phyloP scores from a whole-genome alignment of 2,329 filamentous ascomycete species.

The Neofusicoccum ribis region DNA sequence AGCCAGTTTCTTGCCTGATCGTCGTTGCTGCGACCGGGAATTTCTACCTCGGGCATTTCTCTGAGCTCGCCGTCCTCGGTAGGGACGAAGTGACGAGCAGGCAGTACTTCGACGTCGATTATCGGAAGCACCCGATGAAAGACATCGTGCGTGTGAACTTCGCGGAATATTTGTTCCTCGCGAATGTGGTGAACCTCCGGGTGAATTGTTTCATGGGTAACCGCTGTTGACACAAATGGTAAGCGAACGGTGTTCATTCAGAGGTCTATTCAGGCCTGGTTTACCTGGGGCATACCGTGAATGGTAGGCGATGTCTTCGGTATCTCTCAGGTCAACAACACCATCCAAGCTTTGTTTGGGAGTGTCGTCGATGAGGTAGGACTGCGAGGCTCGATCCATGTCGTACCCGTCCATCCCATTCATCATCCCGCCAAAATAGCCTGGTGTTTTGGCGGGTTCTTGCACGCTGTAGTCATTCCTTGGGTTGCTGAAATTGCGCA shows the following conservation, averaged over 20 bases:
- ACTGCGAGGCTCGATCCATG: background rate
- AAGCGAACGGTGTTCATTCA: slow-evolving; percentile 28
- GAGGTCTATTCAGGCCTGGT: background rate
- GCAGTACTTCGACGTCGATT: slow-evolving; percentile 54
- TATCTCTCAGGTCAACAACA: slow-evolving; percentile 39
- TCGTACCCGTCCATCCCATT: background rate
- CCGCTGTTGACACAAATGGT: slow-evolving; percentile 38
- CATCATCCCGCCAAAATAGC: background rate
- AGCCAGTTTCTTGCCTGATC: slow-evolving; percentile 27
- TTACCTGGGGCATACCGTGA: slow-evolving; percentile 42
- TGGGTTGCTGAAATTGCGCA: slow-evolving; percentile 1
- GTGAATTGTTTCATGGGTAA: slow-evolving; percentile 52
- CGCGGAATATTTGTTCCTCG: slow-evolving; percentile 51
- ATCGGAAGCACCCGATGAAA: slow-evolving; percentile 56
- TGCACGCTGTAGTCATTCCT: background rate
- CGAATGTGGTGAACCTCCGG: slow-evolving; percentile 48
- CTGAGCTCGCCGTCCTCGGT: slow-evolving; percentile 35
- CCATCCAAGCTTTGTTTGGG: slow-evolving; percentile 24
- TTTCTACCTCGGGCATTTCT: slow-evolving; percentile 48
- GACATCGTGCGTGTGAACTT: slow-evolving; percentile 56
- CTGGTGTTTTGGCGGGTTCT: background rate
- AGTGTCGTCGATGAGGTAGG: background rate
- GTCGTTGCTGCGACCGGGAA: slow-evolving; percentile 32
- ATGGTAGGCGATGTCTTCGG: slow-evolving; percentile 40
- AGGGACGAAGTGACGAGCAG: slow-evolving; percentile 53